Conservation (phyloP, 2,329 filamentous ascomycete genomes). For the Exserohilum turcica region DNA sequence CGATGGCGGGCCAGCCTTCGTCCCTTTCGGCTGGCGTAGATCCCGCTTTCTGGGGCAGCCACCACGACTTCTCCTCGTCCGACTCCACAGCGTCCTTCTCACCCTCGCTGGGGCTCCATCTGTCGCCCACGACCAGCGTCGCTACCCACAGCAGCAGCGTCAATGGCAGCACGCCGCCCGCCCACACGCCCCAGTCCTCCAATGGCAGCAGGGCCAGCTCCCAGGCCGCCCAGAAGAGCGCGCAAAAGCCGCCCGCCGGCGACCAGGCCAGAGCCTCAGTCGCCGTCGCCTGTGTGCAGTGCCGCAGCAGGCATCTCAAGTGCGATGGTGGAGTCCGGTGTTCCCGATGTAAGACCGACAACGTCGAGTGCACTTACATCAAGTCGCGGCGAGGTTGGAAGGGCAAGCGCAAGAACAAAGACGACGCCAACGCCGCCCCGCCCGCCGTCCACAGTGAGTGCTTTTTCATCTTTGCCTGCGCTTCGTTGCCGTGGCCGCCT, state of each 20-base stretch:
- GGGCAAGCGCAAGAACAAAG: constrained; percentile 49
- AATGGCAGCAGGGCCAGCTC: constrained; percentile 28
- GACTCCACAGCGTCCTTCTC: constrained; percentile 30
- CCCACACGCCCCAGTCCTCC: constrained; percentile 37
- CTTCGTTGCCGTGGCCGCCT: not conserved
- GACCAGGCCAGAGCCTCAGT: constrained; percentile 42
- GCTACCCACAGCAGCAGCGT: constrained; percentile 36
- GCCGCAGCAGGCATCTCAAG: constrained; percentile 58
- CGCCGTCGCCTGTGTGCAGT: constrained; percentile 57
- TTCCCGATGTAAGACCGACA: constrained; percentile 54
- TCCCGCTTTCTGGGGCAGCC: constrained; percentile 42
- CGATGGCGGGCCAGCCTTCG: constrained; percentile 26
- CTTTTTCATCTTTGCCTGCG: not conserved
- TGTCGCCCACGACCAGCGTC: constrained; percentile 38
- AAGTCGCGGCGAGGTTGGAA: constrained; percentile 59
- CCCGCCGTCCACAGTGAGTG: constrained; percentile 29
- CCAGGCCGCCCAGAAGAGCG: constrained; percentile 23
- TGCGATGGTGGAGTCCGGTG: constrained; percentile 58
- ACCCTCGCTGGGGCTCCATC: constrained; percentile 34
- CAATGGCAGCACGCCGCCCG: constrained; percentile 36
- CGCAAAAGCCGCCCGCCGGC: constrained; percentile 25
- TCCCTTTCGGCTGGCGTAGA: constrained; percentile 38
- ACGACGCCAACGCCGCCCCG: constrained; percentile 37
- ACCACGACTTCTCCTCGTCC: constrained; percentile 29
- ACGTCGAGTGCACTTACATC: constrained; percentile 57